phyloP scores from a whole-genome alignment of 306 rosid genomes.

The Cucumis cinereus region DNA sequence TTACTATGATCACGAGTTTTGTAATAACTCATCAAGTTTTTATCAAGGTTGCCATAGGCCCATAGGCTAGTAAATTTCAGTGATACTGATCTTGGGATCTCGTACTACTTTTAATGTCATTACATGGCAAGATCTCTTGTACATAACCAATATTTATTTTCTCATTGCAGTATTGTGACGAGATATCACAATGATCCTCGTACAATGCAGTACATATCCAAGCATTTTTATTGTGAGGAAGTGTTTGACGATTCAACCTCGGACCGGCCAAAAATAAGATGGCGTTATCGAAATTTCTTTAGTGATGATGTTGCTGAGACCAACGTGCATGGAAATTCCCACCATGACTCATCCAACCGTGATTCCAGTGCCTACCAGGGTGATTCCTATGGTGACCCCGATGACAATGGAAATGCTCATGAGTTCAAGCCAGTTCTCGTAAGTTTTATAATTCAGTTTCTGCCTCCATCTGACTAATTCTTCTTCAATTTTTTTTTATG shows the following conservation, averaged over 20 bases:
- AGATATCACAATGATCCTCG: constrained; percentile 34
- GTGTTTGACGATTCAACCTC: constrained; percentile 60
- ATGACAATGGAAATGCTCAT: constrained; percentile 15
- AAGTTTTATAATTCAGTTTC: constrained; percentile 17
- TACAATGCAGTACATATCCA: constrained; percentile 38
- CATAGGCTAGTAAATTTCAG: not conserved
- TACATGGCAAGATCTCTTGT: not conserved
- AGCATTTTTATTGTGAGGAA: constrained; percentile 57
- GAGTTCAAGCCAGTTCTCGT: constrained; percentile 33
- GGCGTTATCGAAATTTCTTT: constrained; percentile 71
- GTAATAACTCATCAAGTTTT: not conserved
- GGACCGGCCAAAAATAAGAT: constrained; percentile 44
- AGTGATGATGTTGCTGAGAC: constrained; percentile 30
- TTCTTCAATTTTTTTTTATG: not conserved
- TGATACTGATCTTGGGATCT: not conserved
- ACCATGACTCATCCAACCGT: constrained; percentile 15
- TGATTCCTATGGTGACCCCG: constrained; percentile 11
- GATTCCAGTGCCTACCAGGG: constrained; percentile 19
- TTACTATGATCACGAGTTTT: not conserved
- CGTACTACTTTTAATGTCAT: not conserved
- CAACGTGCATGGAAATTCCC: constrained; percentile 19
- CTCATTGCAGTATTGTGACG: constrained; percentile 43
- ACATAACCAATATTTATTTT: not conserved
- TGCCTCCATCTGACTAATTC: not conserved
- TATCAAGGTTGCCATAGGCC: not conserved